Percentiles rank a stretch among this genome's conserved stretches.
Evolutionary conservation across 2,329 filamentous ascomycete genomes (phyloP).

Genomic region (Conoideocrella luteorostrata): DNA sequence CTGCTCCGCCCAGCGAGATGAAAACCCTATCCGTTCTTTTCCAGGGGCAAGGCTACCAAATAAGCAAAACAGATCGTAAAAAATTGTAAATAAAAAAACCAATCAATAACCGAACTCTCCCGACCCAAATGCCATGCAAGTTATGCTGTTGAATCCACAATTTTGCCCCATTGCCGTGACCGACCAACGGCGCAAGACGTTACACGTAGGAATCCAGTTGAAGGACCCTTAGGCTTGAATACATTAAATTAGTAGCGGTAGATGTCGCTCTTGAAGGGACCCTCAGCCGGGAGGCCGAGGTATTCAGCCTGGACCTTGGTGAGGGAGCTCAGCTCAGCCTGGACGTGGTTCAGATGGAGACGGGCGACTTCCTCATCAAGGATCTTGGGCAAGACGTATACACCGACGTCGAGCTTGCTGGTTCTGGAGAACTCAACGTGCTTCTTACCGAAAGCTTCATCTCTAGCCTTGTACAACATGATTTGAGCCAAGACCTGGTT

Average conservation of each 20-base stretch:
- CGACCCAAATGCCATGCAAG: slow-evolving; percentile 32
- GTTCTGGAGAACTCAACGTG: slow-evolving; percentile 93
- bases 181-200: slow-evolving; percentile 26
- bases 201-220: slow-evolving; percentile 33
- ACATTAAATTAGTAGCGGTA: slow-evolving; percentile 39
- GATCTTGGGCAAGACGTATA: slow-evolving; percentile 90
- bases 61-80: slow-evolving; percentile 12
- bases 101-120: slow-evolving; percentile 20
- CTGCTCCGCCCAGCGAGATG: slow-evolving; percentile 22
- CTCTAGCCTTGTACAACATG: slow-evolving; percentile 89
- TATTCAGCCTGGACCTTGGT: slow-evolving; percentile 87
- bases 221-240: slow-evolving; percentile 31
- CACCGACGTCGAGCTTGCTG: slow-evolving; percentile 82
- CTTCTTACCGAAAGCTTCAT: slow-evolving; percentile 83
- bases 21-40: slow-evolving; percentile 10
- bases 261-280: slow-evolving; percentile 93
- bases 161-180: slow-evolving; percentile 27
- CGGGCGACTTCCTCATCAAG: slow-evolving; percentile 97
- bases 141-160: slow-evolving; percentile 40
- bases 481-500: slow-evolving; percentile 99
- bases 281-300: slow-evolving; percentile 76
- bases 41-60: slow-evolving; percentile 9
- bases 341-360: slow-evolving; percentile 88
- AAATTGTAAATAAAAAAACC: slow-evolving; percentile 7
- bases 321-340: slow-evolving; percentile 87